Evolutionary conservation across 371 early-diverging fungal genomes (phyloP).

Genomic region (Rhizopus arrhizus): DNA sequence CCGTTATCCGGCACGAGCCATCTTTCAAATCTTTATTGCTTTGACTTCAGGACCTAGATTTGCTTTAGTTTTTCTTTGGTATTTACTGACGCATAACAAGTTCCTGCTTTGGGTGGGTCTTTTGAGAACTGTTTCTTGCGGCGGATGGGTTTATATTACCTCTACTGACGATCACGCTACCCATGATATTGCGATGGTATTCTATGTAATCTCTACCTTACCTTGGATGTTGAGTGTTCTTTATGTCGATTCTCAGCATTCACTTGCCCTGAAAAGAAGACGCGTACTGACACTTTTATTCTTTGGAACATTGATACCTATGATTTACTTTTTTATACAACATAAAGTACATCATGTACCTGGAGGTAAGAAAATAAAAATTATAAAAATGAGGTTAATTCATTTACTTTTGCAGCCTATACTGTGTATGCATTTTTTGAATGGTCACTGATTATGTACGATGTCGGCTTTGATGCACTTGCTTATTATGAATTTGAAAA

Average conservation of each 20-base stretch:
- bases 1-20: slow-evolving; percentile 73
- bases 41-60: slow-evolving; percentile 71
- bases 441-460: slow-evolving; percentile 82
- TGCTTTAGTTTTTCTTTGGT: slow-evolving; percentile 68
- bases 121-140: slow-evolving; percentile 71
- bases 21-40: slow-evolving; percentile 82
- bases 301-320: slow-evolving; percentile 69
- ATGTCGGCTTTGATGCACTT: slow-evolving; percentile 77
- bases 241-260: slow-evolving; percentile 30
- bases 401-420: slow-evolving; percentile 54
- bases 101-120: slow-evolving; percentile 65
- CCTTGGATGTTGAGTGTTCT: slow-evolving; percentile 73
- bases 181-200: slow-evolving; percentile 79
- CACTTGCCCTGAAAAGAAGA: slow-evolving; percentile 34
- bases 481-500: slow-evolving; percentile 65
- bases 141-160: slow-evolving; percentile 82
- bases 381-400: background rate
- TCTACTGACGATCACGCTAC: slow-evolving; percentile 76
- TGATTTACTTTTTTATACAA: slow-evolving; percentile 75
- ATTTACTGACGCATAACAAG: slow-evolving; percentile 52
- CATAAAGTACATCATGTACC: slow-evolving; percentile 76
- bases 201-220: slow-evolving; percentile 71
- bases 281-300: slow-evolving; percentile 50
- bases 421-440: slow-evolving; percentile 81
- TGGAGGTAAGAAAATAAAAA: slow-evolving; percentile 49